These are phyloP conservation scores for Exidia glandulosa DNA, from an alignment of 768 basidiomycete genomes.

Conservation along the genomic window DNA sequence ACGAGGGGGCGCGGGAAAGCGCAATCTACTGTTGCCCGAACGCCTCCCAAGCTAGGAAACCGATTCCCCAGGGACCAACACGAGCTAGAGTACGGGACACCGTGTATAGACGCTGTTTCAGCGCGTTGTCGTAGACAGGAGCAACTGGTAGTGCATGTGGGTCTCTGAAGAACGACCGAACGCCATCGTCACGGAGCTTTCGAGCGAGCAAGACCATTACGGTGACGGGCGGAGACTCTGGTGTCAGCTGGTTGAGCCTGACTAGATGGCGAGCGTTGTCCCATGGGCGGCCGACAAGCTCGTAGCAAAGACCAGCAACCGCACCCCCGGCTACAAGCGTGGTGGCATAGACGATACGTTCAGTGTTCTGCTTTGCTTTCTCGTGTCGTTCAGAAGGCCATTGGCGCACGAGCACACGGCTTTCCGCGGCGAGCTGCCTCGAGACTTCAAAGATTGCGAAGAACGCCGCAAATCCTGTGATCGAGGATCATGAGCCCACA, in stretches of 20 bases:
- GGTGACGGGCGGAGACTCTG: constrained; percentile 10
- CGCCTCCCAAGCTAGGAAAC: constrained; percentile 70
- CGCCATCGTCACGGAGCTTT: constrained; percentile 39
- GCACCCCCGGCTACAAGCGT: constrained; percentile 64
- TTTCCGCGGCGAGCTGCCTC: constrained; percentile 40
- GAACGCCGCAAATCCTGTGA: constrained; percentile 63
- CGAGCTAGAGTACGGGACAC: constrained; percentile 50
- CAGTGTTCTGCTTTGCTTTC: constrained; percentile 15
- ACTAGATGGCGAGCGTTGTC: constrained; percentile 47
- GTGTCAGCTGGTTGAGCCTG: constrained; percentile 13
- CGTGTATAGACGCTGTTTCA: constrained; percentile 23
- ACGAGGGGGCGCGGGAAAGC: background rate
- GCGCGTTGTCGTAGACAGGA: constrained; percentile 10
- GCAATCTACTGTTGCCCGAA: constrained; percentile 29
- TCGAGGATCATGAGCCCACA: background rate
- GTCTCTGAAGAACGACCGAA: constrained; percentile 40
- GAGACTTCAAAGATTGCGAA: constrained; percentile 72
- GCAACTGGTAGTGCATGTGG: constrained; percentile 13
- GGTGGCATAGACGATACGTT: constrained; percentile 45
- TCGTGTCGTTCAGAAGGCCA: constrained; percentile 8
- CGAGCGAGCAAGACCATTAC: constrained; percentile 15
- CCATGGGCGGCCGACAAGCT: constrained; percentile 55
- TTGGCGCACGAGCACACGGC: constrained; percentile 21
- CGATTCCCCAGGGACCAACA: constrained; percentile 76
- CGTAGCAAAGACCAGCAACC: constrained; percentile 68